phyloP scores from a whole-genome alignment of 352 stramenopile genomes.

The Phytophthora hybrid region DNA sequence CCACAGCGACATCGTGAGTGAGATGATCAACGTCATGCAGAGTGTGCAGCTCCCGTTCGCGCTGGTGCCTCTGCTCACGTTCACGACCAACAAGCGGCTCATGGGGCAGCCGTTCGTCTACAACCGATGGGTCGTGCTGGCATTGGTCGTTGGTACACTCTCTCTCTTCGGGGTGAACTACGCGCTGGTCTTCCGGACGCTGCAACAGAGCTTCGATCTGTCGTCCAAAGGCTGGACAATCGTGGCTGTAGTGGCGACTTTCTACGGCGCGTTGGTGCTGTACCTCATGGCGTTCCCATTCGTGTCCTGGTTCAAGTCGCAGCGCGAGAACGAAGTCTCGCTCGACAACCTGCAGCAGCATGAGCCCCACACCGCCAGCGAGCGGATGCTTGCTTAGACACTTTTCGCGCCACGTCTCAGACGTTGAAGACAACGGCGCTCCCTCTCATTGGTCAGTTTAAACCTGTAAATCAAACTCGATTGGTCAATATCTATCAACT shows the following conservation, averaged over 20 bases:
- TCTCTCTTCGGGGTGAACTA: constrained; percentile 73
- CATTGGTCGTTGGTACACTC: constrained; percentile 44
- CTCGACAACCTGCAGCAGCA: neutral
- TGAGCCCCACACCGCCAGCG: neutral
- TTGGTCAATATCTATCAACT: constrained; percentile 19
- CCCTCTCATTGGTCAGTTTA: constrained; percentile 11
- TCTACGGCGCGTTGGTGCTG: constrained; percentile 30
- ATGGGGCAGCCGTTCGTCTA: constrained; percentile 64
- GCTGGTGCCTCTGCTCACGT: constrained; percentile 83
- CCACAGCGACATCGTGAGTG: constrained; percentile 54
- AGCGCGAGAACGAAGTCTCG: neutral
- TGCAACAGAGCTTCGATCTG: constrained; percentile 42
- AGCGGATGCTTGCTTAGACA: neutral
- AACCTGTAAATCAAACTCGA: constrained; percentile 2
- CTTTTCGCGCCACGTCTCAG: constrained; percentile 12
- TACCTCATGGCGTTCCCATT: constrained; percentile 34
- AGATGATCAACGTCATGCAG: constrained; percentile 90
- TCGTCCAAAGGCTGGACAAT: constrained; percentile 29
- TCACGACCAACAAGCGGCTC: constrained; percentile 62
- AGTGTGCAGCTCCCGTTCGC: constrained; percentile 91
- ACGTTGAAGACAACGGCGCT: constrained; percentile 6
- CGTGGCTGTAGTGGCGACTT: constrained; percentile 14
- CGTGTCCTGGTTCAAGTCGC: constrained; percentile 26
- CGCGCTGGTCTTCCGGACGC: constrained; percentile 62
- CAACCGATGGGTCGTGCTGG: constrained; percentile 41